Percentiles rank a stretch among this genome's conserved stretches.
phyloP scores from a whole-genome alignment of 768 basidiomycete species.

The Sistotremastrum suecicum region DNA sequence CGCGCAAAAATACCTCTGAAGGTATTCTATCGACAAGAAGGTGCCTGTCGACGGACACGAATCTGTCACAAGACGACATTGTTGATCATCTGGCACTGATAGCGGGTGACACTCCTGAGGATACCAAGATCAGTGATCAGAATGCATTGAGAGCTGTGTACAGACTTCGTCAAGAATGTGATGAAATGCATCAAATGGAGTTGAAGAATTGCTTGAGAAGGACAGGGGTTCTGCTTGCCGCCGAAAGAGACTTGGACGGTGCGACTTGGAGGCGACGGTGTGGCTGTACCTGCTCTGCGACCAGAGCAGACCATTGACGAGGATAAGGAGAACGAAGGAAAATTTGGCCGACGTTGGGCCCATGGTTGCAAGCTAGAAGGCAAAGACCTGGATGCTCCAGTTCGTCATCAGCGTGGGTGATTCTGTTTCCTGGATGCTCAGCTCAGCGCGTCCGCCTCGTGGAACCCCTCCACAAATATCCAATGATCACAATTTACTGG shows the following conservation, averaged over 20 bases:
- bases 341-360: conserved; percentile 22
- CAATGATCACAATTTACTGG: too few species aligned
- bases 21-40: conserved; percentile 56
- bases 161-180: neutral
- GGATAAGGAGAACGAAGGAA: conserved; percentile 36
- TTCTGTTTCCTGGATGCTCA: too few species aligned
- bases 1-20: conserved; percentile 59
- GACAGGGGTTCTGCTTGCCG: neutral
- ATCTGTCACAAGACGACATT: conserved; percentile 50
- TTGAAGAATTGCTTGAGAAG: neutral
- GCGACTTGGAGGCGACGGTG: conserved; percentile 21
- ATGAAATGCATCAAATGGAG: neutral
- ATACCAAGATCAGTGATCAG: neutral
- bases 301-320: conserved; percentile 51
- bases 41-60: conserved; percentile 47
- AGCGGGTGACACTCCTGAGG: conserved; percentile 50
- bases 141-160: neutral
- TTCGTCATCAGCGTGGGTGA: too few species aligned
- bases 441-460: too few species aligned
- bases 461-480: too few species aligned
- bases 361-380: neutral
- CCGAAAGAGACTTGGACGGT: conserved; percentile 5
- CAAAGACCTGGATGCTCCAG: too few species aligned
- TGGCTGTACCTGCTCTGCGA: conserved; percentile 26
- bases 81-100: conserved; percentile 32